Base-by-base conservation (phyloP, 805 yeast genomes). In the Saccharomycopsis schoenii region DNA sequence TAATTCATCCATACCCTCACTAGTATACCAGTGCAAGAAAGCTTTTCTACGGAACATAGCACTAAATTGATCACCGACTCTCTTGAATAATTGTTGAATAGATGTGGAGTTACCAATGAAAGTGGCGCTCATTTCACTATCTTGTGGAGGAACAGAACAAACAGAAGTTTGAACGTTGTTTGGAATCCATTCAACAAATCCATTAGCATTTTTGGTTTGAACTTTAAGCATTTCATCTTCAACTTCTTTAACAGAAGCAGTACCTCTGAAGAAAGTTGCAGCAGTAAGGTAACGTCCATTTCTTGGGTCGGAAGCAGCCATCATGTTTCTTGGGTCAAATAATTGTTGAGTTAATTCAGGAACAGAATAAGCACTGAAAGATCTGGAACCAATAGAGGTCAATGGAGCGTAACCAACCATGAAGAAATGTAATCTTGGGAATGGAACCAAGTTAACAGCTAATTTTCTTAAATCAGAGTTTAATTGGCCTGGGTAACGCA, bases 141-240 rank as follows among this genome's bases (percentile, higher is more conserved):
- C 93, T 73, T 81, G 83, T 68, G 97, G 96, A 43, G 97, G 88
- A 63, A 89, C 94, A 24, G 92, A 84, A 76, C 97, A 91, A 61
- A 91, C 89, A 57, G 97, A 91, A 42, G 96, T 87, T 78, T 91
- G 97, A 66, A 91, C 96, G 71, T 91, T 91, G 75, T 89, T 89
- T 69, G 97, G 97, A 76, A 91, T 91, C 97, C 97, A 91, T 74
- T 90, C 96, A 59, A 91, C 97, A 70, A 91, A 91, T 73, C 87
- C 85, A 62, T 85, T 83, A 25, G 90, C 80, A 75, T 89, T 87
- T 76, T 87, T 85, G 64, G 86, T 83, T 77, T 89, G 94, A 64
- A 88, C 88, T 72, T 83, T 84, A 73, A 78, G 83, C 91, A 90
- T 89, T 74, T 89, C 96, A 72, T 91, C 97, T 74, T 91, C 97